phyloP scores from a whole-genome alignment of 1,139 yeast species.

The Pichia terricola region DNA sequence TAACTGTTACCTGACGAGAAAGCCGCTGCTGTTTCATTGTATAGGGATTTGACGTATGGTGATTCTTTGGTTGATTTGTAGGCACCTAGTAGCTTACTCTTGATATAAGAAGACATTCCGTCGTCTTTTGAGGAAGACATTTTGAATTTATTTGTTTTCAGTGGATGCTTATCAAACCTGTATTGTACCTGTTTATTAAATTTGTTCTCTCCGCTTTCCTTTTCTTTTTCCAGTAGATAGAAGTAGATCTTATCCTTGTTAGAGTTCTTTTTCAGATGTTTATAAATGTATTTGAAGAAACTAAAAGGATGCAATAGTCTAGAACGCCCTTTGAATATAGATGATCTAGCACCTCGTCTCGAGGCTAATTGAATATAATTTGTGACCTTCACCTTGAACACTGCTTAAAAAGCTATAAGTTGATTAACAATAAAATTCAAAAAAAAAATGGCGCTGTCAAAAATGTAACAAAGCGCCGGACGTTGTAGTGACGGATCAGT shows the following conservation, averaged over 20 bases:
- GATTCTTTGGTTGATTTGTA: slow-evolving; percentile 23
- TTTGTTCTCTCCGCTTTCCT: slow-evolving; percentile 10
- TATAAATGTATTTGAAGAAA: slow-evolving; percentile 1
- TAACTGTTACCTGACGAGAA: neutral
- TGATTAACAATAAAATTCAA: no score
- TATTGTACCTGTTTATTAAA: slow-evolving; percentile 4
- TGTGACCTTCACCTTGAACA: slow-evolving; percentile 4
- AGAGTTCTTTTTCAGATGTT: slow-evolving; percentile 2
- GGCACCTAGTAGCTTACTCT: slow-evolving; percentile 19
- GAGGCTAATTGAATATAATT: slow-evolving; percentile 1
- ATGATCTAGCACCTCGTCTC: slow-evolving; percentile 4
- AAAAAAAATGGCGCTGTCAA: no score
- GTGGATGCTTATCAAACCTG: neutral
- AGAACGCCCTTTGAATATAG: neutral
- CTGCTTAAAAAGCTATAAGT: no score
- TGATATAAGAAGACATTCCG: slow-evolving; percentile 15
- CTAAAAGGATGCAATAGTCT: neutral
- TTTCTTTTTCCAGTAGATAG: slow-evolving; percentile 15
- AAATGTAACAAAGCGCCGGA: no score
- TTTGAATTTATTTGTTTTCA: neutral
- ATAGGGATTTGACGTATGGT: slow-evolving; percentile 15
- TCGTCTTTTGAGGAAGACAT: slow-evolving; percentile 8
- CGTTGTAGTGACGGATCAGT: no score
- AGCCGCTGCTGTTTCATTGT: slow-evolving; percentile 6
- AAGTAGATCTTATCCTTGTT: slow-evolving; percentile 22